These are phyloP conservation scores for Hypoxylon sp. DNA, from an alignment of 2,329 filamentous ascomycete genomes.

Conservation along the genomic window DNA sequence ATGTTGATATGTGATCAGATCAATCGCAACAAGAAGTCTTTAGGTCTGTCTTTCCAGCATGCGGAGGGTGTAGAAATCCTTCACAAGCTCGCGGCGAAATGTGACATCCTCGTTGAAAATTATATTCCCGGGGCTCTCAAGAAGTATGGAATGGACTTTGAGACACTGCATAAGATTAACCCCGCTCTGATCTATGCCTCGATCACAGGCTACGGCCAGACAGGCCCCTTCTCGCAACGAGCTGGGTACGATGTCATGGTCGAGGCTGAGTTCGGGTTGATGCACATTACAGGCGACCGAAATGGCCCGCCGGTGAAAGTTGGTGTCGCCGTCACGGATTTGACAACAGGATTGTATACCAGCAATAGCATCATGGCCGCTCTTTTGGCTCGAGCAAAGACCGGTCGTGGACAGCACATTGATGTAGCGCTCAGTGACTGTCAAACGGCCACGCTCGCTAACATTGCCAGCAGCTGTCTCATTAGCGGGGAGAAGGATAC, in stretches of 20 bases:
- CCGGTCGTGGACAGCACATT: slow-evolving; percentile 87
- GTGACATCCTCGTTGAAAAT: slow-evolving; percentile 95
- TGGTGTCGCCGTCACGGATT: slow-evolving; percentile 93
- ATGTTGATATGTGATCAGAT: slow-evolving; percentile 62
- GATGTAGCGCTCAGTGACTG: slow-evolving; percentile 93
- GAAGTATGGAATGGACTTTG: slow-evolving; percentile 92
- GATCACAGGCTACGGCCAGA: slow-evolving; percentile 97
- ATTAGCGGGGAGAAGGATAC: slow-evolving; percentile 88
- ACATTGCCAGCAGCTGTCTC: slow-evolving; percentile 90
- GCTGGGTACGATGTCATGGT: slow-evolving; percentile 99
- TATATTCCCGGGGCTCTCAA: slow-evolving; percentile 89
- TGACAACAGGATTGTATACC: slow-evolving; percentile 94
- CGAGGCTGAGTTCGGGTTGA: slow-evolving; percentile 95
- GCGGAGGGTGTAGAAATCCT: slow-evolving; percentile 84
- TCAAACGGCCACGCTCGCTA: slow-evolving; percentile 92
- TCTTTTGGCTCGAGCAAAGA: slow-evolving; percentile 76
- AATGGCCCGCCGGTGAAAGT: slow-evolving; percentile 96
- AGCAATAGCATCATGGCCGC: slow-evolving; percentile 96
- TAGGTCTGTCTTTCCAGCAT: slow-evolving; percentile 91
- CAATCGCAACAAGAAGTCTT: slow-evolving; percentile 96
- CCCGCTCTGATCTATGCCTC: slow-evolving; percentile 90
- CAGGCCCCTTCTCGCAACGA: slow-evolving; percentile 84
- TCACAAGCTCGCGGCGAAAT: slow-evolving; percentile 82
- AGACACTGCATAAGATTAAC: slow-evolving; percentile 81
- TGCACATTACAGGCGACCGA: slow-evolving; percentile 94